A percentile compares a stretch with the other conserved stretches of the same genome.
Conservation (phyloP, 768 basidiomycete species). For the Phylloporus sp. region DNA sequence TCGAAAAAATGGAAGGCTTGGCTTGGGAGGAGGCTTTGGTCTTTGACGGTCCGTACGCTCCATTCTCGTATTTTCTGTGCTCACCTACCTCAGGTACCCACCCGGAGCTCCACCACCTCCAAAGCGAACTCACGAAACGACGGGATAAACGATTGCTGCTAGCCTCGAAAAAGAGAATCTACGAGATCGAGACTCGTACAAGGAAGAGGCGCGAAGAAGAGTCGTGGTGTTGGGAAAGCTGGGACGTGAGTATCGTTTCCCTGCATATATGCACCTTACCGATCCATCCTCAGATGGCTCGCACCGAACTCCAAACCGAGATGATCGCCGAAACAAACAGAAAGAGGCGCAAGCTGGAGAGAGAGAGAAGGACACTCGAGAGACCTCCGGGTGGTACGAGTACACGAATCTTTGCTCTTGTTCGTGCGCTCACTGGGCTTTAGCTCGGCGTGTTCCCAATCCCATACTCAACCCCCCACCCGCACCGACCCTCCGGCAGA, state of each 20-base stretch:
- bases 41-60: slow-evolving; percentile 53
- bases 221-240: slow-evolving; percentile 80
- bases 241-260: slow-evolving; percentile 57
- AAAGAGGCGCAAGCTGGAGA: slow-evolving; percentile 78
- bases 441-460: slow-evolving; percentile 57
- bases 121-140: slow-evolving; percentile 70
- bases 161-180: slow-evolving; percentile 66
- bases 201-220: slow-evolving; percentile 68
- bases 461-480: slow-evolving; percentile 47
- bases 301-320: slow-evolving; percentile 76
- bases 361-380: slow-evolving; percentile 76
- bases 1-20: slow-evolving; percentile 91
- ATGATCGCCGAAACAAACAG: slow-evolving; percentile 89
- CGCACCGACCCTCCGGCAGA: slow-evolving; percentile 61
- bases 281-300: slow-evolving; percentile 47
- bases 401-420: neutral
- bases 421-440: slow-evolving; percentile 1
- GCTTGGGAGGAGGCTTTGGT: slow-evolving; percentile 86
- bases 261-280: slow-evolving; percentile 2
- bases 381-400: slow-evolving; percentile 66
- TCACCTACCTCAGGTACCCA: slow-evolving; percentile 55
- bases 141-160: slow-evolving; percentile 79
- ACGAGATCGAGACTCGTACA: slow-evolving; percentile 58
- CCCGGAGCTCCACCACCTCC: slow-evolving; percentile 80
- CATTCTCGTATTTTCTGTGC: neutral